These are phyloP conservation scores for Drechmeria coniospora DNA, from an alignment of 2,329 filamentous ascomycete species.

Conservation along the genomic window DNA sequence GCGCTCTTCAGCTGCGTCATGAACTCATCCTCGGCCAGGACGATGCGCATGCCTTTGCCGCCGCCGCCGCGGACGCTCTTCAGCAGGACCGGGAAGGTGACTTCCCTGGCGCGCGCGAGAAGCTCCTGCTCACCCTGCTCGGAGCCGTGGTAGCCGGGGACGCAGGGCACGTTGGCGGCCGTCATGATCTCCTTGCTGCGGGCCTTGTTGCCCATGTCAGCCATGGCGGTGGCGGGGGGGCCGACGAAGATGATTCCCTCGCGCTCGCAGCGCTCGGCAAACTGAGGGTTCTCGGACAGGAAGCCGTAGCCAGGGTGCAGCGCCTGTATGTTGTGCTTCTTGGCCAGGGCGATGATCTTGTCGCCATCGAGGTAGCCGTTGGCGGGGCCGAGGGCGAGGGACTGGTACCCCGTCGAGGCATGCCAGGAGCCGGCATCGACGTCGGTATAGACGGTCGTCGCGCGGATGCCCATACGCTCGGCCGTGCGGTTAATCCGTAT, in stretches of 20 bases:
- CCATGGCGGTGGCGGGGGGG: slow-evolving; percentile 65
- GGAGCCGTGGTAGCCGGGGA: slow-evolving; percentile 83
- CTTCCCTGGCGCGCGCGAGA: slow-evolving; percentile 53
- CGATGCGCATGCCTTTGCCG: slow-evolving; percentile 74
- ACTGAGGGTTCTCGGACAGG: slow-evolving; percentile 81
- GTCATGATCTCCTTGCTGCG: slow-evolving; percentile 95
- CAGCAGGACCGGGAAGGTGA: slow-evolving; percentile 54
- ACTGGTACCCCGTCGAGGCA: slow-evolving; percentile 67
- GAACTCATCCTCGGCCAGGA: slow-evolving; percentile 53
- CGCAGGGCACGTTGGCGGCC: slow-evolving; percentile 84
- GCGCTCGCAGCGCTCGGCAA: slow-evolving; percentile 75
- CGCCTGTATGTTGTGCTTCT: slow-evolving; percentile 72
- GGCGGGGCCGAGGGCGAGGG: slow-evolving; percentile 68
- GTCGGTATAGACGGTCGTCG: slow-evolving; percentile 89
- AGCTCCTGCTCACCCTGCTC: slow-evolving; percentile 56
- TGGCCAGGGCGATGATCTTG: slow-evolving; percentile 77
- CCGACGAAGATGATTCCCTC: slow-evolving; percentile 92
- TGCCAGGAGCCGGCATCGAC: slow-evolving; percentile 81
- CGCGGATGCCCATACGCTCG: slow-evolving; percentile 73
- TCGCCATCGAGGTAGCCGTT: slow-evolving; percentile 88
- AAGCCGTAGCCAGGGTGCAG: slow-evolving; percentile 97
- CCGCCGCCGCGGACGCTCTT: slow-evolving; percentile 73
- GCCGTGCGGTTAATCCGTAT: slow-evolving; percentile 85
- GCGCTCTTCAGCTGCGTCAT: slow-evolving; percentile 54
- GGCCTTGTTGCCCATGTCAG: slow-evolving; percentile 89